These are phyloP conservation scores for Ciborinia camelliae DNA, from an alignment of 2,329 filamentous ascomycete genomes.

Conservation along the genomic window DNA sequence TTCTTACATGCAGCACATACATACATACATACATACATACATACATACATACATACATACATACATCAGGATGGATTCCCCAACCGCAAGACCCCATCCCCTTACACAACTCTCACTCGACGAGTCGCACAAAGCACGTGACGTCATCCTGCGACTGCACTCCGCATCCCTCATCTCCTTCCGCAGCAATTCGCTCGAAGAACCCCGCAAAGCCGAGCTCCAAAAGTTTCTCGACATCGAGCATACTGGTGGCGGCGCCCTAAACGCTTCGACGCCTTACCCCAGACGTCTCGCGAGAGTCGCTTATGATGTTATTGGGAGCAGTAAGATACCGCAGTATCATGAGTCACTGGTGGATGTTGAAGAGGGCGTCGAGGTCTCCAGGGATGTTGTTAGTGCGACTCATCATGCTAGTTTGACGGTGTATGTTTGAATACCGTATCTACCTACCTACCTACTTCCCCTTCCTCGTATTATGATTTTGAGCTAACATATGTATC, in stretches of 20 bases:
- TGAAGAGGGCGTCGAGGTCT: slow-evolving; percentile 41
- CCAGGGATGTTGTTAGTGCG: slow-evolving; percentile 46
- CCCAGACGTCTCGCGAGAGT: slow-evolving; percentile 51
- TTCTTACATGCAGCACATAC: too few relatives aligned
- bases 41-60: too few relatives aligned
- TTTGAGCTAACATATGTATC: not conserved
- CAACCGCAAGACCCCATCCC: slow-evolving; percentile 40
- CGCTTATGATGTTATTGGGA: slow-evolving; percentile 55
- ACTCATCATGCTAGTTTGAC: slow-evolving; percentile 49
- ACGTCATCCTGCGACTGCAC: slow-evolving; percentile 41
- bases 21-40: too few relatives aligned
- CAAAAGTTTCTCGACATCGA: slow-evolving; percentile 48
- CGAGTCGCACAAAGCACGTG: slow-evolving; percentile 51
- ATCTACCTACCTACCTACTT: too few relatives aligned
- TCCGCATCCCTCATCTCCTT: slow-evolving; percentile 51
- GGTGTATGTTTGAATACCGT: slow-evolving; percentile 38
- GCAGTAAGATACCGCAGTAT: slow-evolving; percentile 50
- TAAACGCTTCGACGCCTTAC: slow-evolving; percentile 38
- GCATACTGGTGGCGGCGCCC: slow-evolving; percentile 41
- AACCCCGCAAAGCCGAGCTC: slow-evolving; percentile 52
- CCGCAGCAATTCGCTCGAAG: slow-evolving; percentile 56
- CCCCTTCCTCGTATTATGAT: not conserved
- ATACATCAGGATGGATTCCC: not conserved
- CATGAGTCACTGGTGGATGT: slow-evolving; percentile 53
- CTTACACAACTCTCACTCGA: slow-evolving; percentile 45